Base-by-base conservation (phyloP, 208 protist genomes). In the Trypanosoma melophagium region DNA sequence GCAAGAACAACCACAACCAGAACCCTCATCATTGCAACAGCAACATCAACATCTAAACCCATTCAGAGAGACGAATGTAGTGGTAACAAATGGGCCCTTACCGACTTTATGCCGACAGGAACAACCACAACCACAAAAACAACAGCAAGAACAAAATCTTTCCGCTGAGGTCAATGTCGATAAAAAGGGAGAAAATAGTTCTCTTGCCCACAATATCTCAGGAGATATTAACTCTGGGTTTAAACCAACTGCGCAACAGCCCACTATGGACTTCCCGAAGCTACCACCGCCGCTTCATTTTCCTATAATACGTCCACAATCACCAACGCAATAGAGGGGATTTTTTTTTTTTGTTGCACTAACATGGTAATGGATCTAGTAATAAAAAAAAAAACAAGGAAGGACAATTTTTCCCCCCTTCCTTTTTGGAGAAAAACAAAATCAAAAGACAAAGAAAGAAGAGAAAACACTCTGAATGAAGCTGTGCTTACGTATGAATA, bases 281-380 rank as follows among this genome's bases (percentile, higher is more conserved):
- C 69, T 89, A 63, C 82, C 83, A 3, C 80, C 86, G n/a, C 86
- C 86, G 8, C 53, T 92, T 49, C 40, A 84, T 21, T 92, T 85
- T 65, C 83, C 83, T 7, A 62, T 87, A 74, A 64, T 79, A 67
- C 54, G 66, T 60, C 35, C 74, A 45, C 7, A 58, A 2, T 56
- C 60, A 44, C 63, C 62, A 19, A 44, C 42, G n/a, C 14, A 38
- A 17, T 63, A 69, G 13, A 59, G n/a, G 7, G 19, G 21, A 21
- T 56, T 40, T 62, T 60, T 50, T 60, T 71, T 40, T 47, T 53
- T 38, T 41, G n/a, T 42, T 19, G 4, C 54, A 14, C 5, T 35
- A 5, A 24, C 7, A 38, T 24, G 57, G n/a, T 47, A 3, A 62
- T 25, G 14, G 1, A 41, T 13, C 21, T 35, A 58, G 0, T 35